Percentiles rank a stretch among this genome's conserved stretches.
phyloP scores from a whole-genome alignment of 306 rosid genomes.

The Vigna nakashimae region DNA sequence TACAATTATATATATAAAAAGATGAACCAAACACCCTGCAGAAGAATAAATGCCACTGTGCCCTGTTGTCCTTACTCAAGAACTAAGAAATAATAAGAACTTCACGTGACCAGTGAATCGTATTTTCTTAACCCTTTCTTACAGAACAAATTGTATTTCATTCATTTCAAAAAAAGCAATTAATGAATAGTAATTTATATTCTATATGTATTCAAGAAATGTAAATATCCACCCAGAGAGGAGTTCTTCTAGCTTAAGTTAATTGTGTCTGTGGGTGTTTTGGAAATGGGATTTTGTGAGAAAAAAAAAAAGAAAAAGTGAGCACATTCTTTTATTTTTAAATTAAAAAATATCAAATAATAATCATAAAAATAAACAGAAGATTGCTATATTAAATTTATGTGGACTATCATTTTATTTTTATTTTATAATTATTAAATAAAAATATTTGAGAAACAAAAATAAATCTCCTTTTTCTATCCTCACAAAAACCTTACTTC shows the following conservation, averaged over 20 bases:
- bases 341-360: neutral
- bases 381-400: neutral
- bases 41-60: slow-evolving; percentile 31
- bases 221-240: neutral
- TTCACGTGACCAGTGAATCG: slow-evolving; percentile 54
- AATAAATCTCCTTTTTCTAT: neutral
- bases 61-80: slow-evolving; percentile 44
- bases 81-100: slow-evolving; percentile 40
- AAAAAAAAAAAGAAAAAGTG: neutral
- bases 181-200: neutral
- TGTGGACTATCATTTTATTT: neutral
- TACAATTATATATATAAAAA: neutral
- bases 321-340: neutral
- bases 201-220: neutral
- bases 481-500: neutral
- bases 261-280: neutral
- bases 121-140: neutral
- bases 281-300: neutral
- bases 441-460: neutral
- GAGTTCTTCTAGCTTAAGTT: too few relatives aligned
- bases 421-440: neutral
- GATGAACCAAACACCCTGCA: slow-evolving; percentile 24
- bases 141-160: neutral
- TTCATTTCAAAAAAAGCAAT: neutral
- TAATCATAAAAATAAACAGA: neutral